A percentile compares a stretch with the other conserved stretches of the same genome.
Evolutionary conservation across 2,329 filamentous ascomycete genomes (phyloP).

Genomic region (Pseudogymnoascus sp.): DNA sequence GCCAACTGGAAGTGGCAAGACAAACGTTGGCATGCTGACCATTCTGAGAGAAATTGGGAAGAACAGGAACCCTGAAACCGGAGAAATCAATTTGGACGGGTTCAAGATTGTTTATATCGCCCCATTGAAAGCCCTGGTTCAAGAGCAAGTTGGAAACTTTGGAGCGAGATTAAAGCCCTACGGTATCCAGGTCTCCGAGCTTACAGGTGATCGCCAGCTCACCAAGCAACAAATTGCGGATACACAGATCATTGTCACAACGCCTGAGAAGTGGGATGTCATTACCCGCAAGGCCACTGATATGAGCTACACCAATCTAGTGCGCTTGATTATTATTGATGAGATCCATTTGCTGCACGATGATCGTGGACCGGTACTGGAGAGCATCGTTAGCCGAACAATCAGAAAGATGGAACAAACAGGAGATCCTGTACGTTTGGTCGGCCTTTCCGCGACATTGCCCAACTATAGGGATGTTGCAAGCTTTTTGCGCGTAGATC

Average conservation of each 20-base stretch:
- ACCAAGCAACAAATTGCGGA: constrained; percentile 98
- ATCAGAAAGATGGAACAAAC: constrained; percentile 91
- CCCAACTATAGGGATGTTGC: constrained; percentile 96
- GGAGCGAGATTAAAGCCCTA: constrained; percentile 84
- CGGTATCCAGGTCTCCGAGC: constrained; percentile 85
- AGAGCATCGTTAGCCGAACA: constrained; percentile 92
- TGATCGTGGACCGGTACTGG: constrained; percentile 89
- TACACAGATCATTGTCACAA: constrained; percentile 96
- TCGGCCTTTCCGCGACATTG: constrained; percentile 88
- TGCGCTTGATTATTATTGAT: constrained; percentile 91
- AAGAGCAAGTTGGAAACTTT: constrained; percentile 97
- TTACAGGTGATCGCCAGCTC: constrained; percentile 94
- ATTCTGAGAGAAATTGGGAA: constrained; percentile 96
- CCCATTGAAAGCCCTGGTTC: constrained; percentile 87
- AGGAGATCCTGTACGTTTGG: constrained; percentile 81
- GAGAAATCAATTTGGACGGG: constrained; percentile 89
- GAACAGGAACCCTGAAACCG: constrained; percentile 77
- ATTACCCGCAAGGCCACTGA: constrained; percentile 97
- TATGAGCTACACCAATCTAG: constrained; percentile 93
- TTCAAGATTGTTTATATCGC: constrained; percentile 99
- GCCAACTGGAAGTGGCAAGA: constrained; percentile 95
- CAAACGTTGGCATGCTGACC: constrained; percentile 94
- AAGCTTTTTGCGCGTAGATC: constrained; percentile 86
- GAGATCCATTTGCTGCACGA: constrained; percentile 98
- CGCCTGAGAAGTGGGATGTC: constrained; percentile 98